Evolutionary conservation across 2,329 filamentous ascomycete genomes (phyloP), one percentile per base, ranked within the genome.

Genomic region (Rhynchosporium graminicola): DNA sequence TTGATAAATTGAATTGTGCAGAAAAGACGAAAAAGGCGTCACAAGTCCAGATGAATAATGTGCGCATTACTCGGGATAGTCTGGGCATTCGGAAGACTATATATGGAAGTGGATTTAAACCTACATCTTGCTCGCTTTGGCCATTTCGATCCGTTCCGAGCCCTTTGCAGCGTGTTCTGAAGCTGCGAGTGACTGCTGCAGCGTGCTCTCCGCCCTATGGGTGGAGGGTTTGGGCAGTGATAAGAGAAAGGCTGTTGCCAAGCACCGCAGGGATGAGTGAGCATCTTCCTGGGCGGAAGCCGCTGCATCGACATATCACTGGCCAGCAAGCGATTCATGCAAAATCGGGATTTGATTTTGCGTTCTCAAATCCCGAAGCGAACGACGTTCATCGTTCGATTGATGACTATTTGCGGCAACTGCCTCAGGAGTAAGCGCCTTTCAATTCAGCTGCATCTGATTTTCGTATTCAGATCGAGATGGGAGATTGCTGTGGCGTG

Each of bases 91-190:
- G 20, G 20, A 29, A 52, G 45, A 20, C 15, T 61, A 61, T 61
- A 60, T 60, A 50, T 50, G 45, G 46, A 29, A 15, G 40, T 47
- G 29, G 20, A 40, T 38, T 40, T 20, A 20, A 43, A 57, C 59
- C 50, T 33, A 61, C 59, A 56, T 61, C 43, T 61, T 61, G 36
- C 51, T 61, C 45, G 51, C 59, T 54, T 61, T 61, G 51, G 59
- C 59, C 59, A 56, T 61, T 28, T 28, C 45, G 29, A 29, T 33
- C 36, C n/a, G 33, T 29, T 40, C 50, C 29, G 28, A 31, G 20
- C 47, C 28, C 28, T 38, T 36, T 60, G 58, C 56, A 48, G 58
- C 58, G 58, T 55, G 58, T 61, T 61, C 51, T 31, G 48, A 56
- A 13, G 33, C 43, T 61, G 20, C 36, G 51, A 61, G 51, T 33